phyloP scores from a whole-genome alignment of 495 filamentous ascomycete genomes.

The Penicillium cinerascens region DNA sequence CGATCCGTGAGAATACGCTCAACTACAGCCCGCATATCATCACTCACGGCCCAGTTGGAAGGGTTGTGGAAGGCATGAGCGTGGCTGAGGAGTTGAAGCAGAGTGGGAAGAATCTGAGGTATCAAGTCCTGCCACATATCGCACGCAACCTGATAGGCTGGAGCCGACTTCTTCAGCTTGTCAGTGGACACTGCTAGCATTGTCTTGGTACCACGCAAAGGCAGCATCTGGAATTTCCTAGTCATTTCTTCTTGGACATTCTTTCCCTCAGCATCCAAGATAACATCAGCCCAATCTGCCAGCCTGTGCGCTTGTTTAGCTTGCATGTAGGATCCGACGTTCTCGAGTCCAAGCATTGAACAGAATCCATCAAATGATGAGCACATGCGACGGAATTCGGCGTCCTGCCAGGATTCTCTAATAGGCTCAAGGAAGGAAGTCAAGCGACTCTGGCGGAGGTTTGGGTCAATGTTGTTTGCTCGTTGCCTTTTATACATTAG shows the following conservation, averaged over 20 bases:
- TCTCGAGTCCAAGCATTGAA: conserved; percentile 70
- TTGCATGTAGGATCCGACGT: conserved; percentile 74
- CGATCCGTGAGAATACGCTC: conserved; percentile 85
- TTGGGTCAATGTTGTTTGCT: conserved; percentile 66
- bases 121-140: conserved; percentile 79
- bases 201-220: conserved; percentile 81
- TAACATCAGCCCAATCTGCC: conserved; percentile 74
- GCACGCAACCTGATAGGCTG: conserved; percentile 66
- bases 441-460: conserved; percentile 60
- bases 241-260: conserved; percentile 69
- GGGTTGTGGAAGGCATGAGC: conserved; percentile 94
- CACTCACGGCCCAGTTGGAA: conserved; percentile 76
- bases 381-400: conserved; percentile 61
- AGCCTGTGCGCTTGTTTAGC: conserved; percentile 69
- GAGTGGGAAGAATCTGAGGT: conserved; percentile 76
- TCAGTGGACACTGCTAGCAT: conserved; percentile 88
- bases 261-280: conserved; percentile 75
- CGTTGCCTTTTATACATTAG: conserved; percentile 52
- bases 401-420: conserved; percentile 73
- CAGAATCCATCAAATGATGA: conserved; percentile 79
- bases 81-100: conserved; percentile 83
- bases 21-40: conserved; percentile 73
- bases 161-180: conserved; percentile 66
- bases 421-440: conserved; percentile 74
- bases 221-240: conserved; percentile 65